phyloP scores from a whole-genome alignment of 192 early-diverging fungal species.

The Gamsiella multidivaricata region DNA sequence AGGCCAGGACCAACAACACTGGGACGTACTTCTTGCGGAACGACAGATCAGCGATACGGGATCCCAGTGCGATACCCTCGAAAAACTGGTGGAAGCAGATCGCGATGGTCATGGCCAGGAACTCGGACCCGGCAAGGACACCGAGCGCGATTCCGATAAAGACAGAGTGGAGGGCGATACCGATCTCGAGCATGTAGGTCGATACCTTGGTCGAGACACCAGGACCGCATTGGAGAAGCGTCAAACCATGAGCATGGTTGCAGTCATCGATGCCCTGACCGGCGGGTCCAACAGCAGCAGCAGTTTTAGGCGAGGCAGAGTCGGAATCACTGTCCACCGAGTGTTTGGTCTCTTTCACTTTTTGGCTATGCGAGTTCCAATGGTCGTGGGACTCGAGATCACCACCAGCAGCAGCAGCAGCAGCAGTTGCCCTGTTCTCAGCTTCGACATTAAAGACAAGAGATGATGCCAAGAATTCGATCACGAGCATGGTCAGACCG shows the following conservation, averaged over 20 bases:
- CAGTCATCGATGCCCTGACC: constrained; percentile 17
- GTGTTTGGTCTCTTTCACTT: neutral
- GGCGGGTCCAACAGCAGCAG: too few species aligned
- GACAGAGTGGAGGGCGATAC: constrained; percentile 76
- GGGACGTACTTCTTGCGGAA: constrained; percentile 37
- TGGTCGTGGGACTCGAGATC: neutral
- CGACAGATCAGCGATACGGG: constrained; percentile 53
- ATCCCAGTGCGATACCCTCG: constrained; percentile 61
- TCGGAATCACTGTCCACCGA: neutral
- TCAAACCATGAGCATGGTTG: constrained; percentile 38
- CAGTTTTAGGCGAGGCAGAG: neutral
- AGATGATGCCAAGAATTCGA: constrained; percentile 64
- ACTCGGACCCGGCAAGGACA: constrained; percentile 67
- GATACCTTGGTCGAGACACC: constrained; percentile 58
- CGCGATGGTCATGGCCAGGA: constrained; percentile 73
- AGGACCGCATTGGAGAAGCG: constrained; percentile 40
- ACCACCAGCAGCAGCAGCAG: neutral
- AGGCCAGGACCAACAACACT: constrained; percentile 61
- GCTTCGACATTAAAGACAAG: constrained; percentile 42
- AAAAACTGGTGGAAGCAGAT: constrained; percentile 82
- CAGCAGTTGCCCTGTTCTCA: constrained; percentile 17
- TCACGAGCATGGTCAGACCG: constrained; percentile 73
- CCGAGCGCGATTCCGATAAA: constrained; percentile 77
- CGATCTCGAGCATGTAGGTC: constrained; percentile 75
- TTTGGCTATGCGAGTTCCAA: constrained; percentile 5